Base-by-base conservation (phyloP, 2,329 filamentous ascomycete species). In the Kalaharituber pfeilii region DNA sequence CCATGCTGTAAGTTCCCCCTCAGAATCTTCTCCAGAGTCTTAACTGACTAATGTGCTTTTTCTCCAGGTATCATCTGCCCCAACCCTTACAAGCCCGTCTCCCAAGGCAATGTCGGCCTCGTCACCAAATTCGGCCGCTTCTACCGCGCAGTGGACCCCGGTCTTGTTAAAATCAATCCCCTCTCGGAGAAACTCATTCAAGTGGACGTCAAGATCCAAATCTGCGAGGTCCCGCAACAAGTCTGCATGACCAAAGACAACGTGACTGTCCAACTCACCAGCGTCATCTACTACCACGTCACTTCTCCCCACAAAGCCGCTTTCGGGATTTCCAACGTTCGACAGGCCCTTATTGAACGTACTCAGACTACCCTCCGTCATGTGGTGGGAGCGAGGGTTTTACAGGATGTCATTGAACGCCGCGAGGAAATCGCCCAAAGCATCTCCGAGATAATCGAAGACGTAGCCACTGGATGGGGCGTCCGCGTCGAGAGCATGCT, bases 211-310 rank as follows among this genome's bases (percentile, higher is more conserved):
- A 98, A 96, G 80, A 95, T 96, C 64, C 91, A 98, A 72, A 95
- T 94, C 61, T 86, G 93, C 68, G 75, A 98, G 74, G 91, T 98
- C 24, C 89, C 89, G 18, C 81, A 88, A 71, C 91, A 98, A 71
- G 80, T 89, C 59, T 96, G 91, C 75, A 98, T 98, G 88, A 98
- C 91, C 69, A 96, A 96, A 73, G 91, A 98, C 75, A 98, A 98
- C 65, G 91, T 96, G 60, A 94, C 85, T 47, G 76, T 98, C 42
- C 82, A 88, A 64, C 76, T 98, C 62, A 96, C 88, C 49, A 94
- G 86, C 5, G 91, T 98, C 67, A 95, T 98, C 72, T 98, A 98
- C 77, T 98, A 98, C 74, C 88, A 94, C 75, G 89, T 98, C 66
- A 84, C 82, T 53, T 84, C 84, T 26, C 91, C 91, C 1, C 89